phyloP scores from a whole-genome alignment of 257 asterid genomes.

The Nicotiana noctiflora region DNA sequence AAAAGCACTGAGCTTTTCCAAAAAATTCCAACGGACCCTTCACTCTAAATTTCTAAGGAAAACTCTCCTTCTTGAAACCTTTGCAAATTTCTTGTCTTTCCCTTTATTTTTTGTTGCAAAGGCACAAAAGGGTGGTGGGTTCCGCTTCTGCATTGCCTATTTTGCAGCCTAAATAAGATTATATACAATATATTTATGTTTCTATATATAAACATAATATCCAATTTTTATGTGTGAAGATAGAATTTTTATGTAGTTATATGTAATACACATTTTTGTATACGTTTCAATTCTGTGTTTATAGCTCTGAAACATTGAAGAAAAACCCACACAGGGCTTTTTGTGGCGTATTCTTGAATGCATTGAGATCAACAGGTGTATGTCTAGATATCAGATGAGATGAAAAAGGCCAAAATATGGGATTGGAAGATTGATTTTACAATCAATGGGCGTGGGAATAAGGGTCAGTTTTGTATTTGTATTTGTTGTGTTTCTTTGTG shows the following conservation, averaged over 20 bases:
- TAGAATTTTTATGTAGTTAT: neutral
- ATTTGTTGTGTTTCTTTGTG: constrained; percentile 4
- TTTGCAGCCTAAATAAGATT: neutral
- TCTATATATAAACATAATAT: neutral
- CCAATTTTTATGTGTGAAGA: neutral
- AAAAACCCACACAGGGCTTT: neutral
- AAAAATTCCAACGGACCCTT: neutral
- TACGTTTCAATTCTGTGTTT: neutral
- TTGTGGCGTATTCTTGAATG: neutral
- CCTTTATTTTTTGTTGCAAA: neutral
- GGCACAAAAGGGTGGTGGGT: neutral
- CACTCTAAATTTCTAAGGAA: neutral
- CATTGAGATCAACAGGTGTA: neutral
- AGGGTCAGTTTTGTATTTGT: neutral
- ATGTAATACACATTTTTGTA: neutral
- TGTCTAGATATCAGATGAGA: neutral
- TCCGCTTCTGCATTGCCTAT: neutral
- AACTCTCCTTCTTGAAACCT: neutral
- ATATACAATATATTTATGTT: neutral
- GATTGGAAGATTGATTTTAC: neutral
- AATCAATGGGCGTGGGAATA: constrained; percentile 10
- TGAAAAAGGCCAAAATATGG: constrained; percentile 2
- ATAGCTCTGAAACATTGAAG: neutral
- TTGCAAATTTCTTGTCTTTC: neutral
- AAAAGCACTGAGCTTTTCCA: neutral